Evolutionary conservation across 257 asterid genomes (phyloP).

Genomic region (Nicotiana tomentosiformis): DNA sequence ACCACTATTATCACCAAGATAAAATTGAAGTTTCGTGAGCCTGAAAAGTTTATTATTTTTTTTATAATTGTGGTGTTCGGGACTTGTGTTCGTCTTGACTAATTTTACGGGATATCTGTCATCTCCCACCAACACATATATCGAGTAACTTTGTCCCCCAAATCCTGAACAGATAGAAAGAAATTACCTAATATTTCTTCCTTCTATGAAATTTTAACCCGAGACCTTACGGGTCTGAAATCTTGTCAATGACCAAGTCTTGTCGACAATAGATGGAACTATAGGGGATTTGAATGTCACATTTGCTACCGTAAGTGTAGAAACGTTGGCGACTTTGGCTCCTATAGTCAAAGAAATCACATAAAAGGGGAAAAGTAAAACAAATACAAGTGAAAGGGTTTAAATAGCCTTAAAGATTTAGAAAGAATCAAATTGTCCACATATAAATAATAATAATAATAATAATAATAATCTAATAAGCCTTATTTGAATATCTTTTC

Average conservation of each 20-base stretch:
- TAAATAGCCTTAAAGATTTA: neutral
- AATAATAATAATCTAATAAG: neutral
- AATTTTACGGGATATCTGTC: too few species aligned
- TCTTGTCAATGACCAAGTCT: too few species aligned
- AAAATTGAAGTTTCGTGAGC: neutral
- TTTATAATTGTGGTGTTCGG: too few species aligned
- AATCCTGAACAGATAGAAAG: too few species aligned
- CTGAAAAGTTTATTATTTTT: neutral
- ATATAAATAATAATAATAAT: too few species aligned
- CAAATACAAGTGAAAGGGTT: neutral
- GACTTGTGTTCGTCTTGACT: too few species aligned
- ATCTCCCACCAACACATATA: too few species aligned
- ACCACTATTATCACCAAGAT: neutral
- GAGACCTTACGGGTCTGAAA: too few species aligned
- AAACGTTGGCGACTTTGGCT: neutral
- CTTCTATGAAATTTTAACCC: too few species aligned
- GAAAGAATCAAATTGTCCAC: neutral
- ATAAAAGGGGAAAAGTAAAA: neutral
- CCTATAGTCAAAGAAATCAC: neutral
- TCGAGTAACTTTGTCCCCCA: too few species aligned
- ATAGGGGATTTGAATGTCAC: neutral
- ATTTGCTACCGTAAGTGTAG: neutral
- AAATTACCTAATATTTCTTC: too few species aligned
- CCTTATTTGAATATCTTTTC: neutral
- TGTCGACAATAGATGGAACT: too few species aligned